Percentiles rank a stretch among this genome's conserved stretches.
Conservation (phyloP, 768 basidiomycete genomes). For the Pleurotus salmoneostramineus region DNA sequence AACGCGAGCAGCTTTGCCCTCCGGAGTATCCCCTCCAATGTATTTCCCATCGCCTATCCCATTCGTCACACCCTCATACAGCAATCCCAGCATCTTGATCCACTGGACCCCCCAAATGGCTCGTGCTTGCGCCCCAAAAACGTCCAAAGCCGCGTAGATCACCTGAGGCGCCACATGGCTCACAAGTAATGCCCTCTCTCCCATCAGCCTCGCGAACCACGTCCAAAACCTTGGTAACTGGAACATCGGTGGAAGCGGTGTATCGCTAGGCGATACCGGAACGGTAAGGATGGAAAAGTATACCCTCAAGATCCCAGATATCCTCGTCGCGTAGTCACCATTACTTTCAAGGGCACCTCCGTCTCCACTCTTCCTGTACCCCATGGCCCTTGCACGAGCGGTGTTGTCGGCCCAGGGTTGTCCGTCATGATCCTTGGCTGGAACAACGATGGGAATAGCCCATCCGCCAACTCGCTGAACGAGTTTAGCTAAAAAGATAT, state of each 20-base stretch:
- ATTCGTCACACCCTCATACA: constrained; percentile 60
- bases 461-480: constrained; percentile 88
- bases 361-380: constrained; percentile 42
- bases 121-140: constrained; percentile 58
- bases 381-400: constrained; percentile 47
- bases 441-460: constrained; percentile 68
- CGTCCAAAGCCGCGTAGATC: constrained; percentile 68
- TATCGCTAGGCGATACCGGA: constrained; percentile 21
- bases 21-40: constrained; percentile 58
- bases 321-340: constrained; percentile 60
- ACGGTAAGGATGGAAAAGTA: constrained; percentile 73
- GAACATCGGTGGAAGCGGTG: constrained; percentile 50
- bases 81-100: constrained; percentile 63
- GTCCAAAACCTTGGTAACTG: constrained; percentile 65
- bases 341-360: constrained; percentile 43
- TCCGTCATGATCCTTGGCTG: constrained; percentile 46
- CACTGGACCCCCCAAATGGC: constrained; percentile 76
- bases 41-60: constrained; percentile 44
- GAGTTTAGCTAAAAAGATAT: constrained; percentile 80
- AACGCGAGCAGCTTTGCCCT: constrained; percentile 60
- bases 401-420: constrained; percentile 36
- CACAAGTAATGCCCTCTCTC: constrained; percentile 45
- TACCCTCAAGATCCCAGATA: constrained; percentile 80
- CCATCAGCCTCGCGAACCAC: constrained; percentile 65
- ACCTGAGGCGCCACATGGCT: constrained; percentile 62